Evolutionary conservation across 495 filamentous ascomycete species (phyloP), one percentile per base, ranked within the genome.

Genomic region (Ascobolus immersus): DNA sequence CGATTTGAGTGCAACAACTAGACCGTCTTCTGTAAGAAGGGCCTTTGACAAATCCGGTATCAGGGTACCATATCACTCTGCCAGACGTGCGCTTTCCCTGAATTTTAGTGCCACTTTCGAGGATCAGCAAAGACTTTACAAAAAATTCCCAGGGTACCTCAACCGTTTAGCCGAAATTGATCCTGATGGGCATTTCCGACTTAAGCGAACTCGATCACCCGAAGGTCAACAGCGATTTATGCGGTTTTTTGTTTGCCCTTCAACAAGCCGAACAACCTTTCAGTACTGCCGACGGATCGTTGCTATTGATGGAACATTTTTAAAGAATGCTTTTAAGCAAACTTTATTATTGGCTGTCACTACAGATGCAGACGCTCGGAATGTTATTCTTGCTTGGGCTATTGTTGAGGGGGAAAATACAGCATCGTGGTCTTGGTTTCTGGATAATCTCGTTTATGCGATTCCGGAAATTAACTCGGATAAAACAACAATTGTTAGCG

Each of bases 341-440:
- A 13, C 27, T 21, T 14, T 38, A 0, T 17, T 38, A 10, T 24
- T 38, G 4, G 22, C 30, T 7, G 15, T 38, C 0, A 18, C 8
- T 6, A 18, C 33, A 12, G 36, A 38, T 33, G 9, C 28, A 2
- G 28, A 37, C 13, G 32, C 30, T 10, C 35, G 32, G 24, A 22
- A 17, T 2, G 15, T 11, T 14, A 5, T 13, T 2, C 35, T 32
- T 4, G 18, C 28, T 25, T 23, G 20, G 28, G 11, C 27, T 12
- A n/a, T 31, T 24, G 28, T 37, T 2, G 35, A 22, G 13, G 11
- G 11, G 5, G 28, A 17, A 4, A 28, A 28, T 19, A 22, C 34
- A 21, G 6, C n/a, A 17, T 34, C 37, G 0, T 35, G 37, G 23
- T 12, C n/a, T 7, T 30, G 24, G 1, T 39, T 35, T 33, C 17